Percentiles rank a stretch among this genome's conserved stretches.
Evolutionary conservation across 1,139 yeast genomes (phyloP).

Genomic region (Zygosaccharomyces pseudobailii): DNA sequence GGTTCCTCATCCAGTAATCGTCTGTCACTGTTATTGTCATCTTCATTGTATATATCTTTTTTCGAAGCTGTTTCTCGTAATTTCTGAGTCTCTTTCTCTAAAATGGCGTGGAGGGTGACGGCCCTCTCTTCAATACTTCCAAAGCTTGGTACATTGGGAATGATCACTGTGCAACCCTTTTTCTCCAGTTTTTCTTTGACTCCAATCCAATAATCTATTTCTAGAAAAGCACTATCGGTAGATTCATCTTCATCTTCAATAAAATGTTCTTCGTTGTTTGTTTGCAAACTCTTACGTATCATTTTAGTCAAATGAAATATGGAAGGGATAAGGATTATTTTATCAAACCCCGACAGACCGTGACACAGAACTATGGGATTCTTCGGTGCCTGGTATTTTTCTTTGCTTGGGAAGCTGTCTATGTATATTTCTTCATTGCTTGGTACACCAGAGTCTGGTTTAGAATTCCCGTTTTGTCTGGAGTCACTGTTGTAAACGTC

Average conservation of each 20-base stretch:
- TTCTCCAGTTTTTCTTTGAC: constrained; percentile 55
- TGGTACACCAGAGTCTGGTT: not conserved
- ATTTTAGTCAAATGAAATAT: constrained; percentile 31
- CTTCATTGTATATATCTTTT: constrained; percentile 35
- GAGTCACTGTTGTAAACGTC: not conserved
- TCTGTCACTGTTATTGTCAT: constrained; percentile 14
- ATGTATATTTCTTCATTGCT: constrained; percentile 1
- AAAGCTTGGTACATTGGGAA: constrained; percentile 79
- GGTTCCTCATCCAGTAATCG: constrained; percentile 21
- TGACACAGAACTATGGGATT: constrained; percentile 76
- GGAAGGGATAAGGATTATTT: constrained; percentile 48
- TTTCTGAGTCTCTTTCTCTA: constrained; percentile 41
- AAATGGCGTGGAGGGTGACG: constrained; percentile 46
- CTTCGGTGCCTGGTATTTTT: constrained; percentile 39
- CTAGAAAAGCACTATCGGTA: constrained; percentile 36
- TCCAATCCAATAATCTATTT: constrained; percentile 78
- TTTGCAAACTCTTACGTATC: constrained; percentile 21
- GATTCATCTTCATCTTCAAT: constrained; percentile 20
- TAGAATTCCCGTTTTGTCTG: not conserved
- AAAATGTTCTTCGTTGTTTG: constrained; percentile 21
- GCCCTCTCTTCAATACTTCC: constrained; percentile 74
- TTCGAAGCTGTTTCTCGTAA: constrained; percentile 33
- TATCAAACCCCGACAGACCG: constrained; percentile 79
- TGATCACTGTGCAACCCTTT: constrained; percentile 63
- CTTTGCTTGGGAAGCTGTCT: constrained; percentile 15